Percentiles rank a stretch among this genome's conserved stretches.
These are phyloP conservation scores for Coprinopsis cinerea DNA, from an alignment of 768 basidiomycete genomes.

Conservation along the genomic window DNA sequence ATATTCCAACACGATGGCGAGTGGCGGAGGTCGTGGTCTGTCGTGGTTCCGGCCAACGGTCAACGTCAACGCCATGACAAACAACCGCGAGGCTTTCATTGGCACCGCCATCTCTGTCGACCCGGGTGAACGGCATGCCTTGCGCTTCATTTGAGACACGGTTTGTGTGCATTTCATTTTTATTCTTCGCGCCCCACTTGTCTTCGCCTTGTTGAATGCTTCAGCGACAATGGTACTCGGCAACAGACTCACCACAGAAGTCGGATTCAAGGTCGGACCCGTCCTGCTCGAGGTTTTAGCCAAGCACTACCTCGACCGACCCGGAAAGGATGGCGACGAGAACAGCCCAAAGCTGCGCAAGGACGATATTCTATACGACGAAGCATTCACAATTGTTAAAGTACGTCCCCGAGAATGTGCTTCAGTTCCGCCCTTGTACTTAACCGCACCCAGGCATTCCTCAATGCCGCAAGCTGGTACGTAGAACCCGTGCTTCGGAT, in stretches of 20 bases:
- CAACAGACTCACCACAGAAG: conserved; percentile 57
- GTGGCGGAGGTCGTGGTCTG: no score
- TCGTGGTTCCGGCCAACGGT: no score
- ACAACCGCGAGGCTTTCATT: no score
- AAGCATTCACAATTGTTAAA: conserved; percentile 73
- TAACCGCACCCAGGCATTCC: conserved; percentile 50
- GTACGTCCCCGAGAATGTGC: conserved; percentile 25
- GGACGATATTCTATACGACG: conserved; percentile 78
- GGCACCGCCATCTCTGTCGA: no score
- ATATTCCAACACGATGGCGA: no score
- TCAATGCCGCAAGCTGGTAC: conserved; percentile 67
- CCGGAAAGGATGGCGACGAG: conserved; percentile 38
- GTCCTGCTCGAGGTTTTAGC: conserved; percentile 72
- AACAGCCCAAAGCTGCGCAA: conserved; percentile 47
- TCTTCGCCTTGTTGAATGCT: background rate
- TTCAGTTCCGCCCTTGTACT: background rate
- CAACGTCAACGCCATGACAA: no score
- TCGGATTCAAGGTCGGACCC: conserved; percentile 64
- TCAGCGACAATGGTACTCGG: conserved; percentile 3
- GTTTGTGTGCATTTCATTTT: no score
- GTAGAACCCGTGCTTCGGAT: no score
- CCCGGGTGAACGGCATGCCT: no score
- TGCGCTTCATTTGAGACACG: no score
- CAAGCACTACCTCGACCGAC: conserved; percentile 76
- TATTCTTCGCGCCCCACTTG: background rate